A percentile compares a stretch with the other conserved stretches of the same genome.
Evolutionary conservation across 306 rosid species (phyloP).

Genomic region (Quercus glauca): DNA sequence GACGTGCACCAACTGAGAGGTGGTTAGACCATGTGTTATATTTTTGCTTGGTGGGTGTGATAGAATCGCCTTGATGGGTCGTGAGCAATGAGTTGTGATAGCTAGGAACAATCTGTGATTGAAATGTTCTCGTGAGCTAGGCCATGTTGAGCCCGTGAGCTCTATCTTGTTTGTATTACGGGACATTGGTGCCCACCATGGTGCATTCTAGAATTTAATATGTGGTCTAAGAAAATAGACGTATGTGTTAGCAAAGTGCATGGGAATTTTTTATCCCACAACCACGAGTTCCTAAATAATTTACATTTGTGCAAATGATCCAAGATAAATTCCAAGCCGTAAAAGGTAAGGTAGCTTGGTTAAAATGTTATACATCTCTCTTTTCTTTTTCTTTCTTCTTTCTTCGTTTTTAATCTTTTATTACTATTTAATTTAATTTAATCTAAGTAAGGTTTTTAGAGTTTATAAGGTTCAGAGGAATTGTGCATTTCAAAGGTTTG

Average conservation of each 20-base stretch:
- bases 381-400: no score
- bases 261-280: background rate
- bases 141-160: conserved; percentile 21
- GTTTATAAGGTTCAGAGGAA: no score
- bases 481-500: no score
- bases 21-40: background rate
- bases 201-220: conserved; percentile 2
- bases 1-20: background rate
- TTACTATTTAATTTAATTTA: no score
- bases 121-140: conserved; percentile 14
- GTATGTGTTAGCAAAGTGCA: no score
- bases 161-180: conserved; percentile 9
- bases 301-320: no score
- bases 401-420: no score
- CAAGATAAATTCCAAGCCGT: no score
- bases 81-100: background rate
- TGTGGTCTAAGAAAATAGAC: background rate
- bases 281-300: background rate
- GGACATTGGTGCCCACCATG: conserved; percentile 19
- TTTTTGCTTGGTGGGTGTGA: background rate
- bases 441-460: no score
- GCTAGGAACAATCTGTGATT: background rate
- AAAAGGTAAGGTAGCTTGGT: no score
- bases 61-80: background rate
- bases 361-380: no score